phyloP scores from a whole-genome alignment of 2,329 filamentous ascomycete species.

The Graphiopsis chlorocephala region DNA sequence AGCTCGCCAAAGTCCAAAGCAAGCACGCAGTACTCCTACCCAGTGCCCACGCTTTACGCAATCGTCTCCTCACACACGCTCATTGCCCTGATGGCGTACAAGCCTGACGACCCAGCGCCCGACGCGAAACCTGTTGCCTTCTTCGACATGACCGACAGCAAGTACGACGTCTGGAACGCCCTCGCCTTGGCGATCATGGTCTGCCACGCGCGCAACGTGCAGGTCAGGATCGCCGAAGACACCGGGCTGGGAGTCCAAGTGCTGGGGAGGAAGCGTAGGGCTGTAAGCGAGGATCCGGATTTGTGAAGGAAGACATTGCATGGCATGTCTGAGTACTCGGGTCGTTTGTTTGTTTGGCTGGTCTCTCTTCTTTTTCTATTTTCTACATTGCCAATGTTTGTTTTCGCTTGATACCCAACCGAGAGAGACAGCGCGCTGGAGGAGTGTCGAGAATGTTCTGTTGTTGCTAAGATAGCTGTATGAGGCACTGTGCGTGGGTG shows the following conservation, averaged over 20 bases:
- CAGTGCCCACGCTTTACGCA: constrained; percentile 53
- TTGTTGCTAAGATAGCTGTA: background rate
- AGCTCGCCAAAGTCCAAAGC: constrained; percentile 22
- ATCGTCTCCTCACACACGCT: constrained; percentile 54
- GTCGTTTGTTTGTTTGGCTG: background rate
- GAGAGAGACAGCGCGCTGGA: background rate
- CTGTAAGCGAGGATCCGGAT: constrained; percentile 8
- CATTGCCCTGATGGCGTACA: constrained; percentile 52
- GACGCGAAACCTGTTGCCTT: constrained; percentile 42
- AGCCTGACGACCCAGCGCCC: constrained; percentile 38
- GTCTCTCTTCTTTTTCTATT: background rate
- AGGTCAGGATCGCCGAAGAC: constrained; percentile 45
- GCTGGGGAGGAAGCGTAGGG: background rate
- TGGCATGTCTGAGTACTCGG: background rate
- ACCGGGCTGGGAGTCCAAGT: constrained; percentile 24
- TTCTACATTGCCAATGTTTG: background rate
- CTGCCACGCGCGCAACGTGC: constrained; percentile 52
- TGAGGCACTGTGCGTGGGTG: background rate
- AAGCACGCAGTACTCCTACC: constrained; percentile 22
- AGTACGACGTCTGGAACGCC: constrained; percentile 60
- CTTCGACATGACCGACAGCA: constrained; percentile 52
- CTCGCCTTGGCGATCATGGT: constrained; percentile 56
- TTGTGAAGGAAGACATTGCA: background rate
- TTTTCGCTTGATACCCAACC: background rate
- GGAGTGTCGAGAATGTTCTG: background rate